These are phyloP conservation scores for Suhomyces bribrorum DNA, from an alignment of 1,139 yeast species.

Conservation along the genomic window DNA sequence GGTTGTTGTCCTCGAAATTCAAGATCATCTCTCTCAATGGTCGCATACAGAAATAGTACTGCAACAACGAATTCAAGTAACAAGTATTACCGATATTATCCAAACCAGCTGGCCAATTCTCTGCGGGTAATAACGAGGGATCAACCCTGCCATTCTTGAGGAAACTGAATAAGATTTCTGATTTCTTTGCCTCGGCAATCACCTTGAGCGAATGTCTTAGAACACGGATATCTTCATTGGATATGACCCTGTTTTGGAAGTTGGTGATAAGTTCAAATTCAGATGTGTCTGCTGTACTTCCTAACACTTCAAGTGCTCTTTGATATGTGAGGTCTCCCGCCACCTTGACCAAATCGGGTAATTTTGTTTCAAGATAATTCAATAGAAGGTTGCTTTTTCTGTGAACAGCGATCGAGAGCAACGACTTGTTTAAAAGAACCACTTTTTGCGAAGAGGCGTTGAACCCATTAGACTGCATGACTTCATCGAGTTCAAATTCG, in stretches of 20 bases:
- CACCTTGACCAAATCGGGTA: slow-evolving; percentile 34
- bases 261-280: slow-evolving; percentile 58
- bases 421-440: slow-evolving; percentile 31
- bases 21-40: slow-evolving; percentile 75
- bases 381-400: slow-evolving; percentile 45
- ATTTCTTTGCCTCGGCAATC: slow-evolving; percentile 50
- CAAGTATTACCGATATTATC: slow-evolving; percentile 96
- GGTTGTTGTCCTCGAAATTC: slow-evolving; percentile 43
- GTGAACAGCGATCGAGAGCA: slow-evolving; percentile 43
- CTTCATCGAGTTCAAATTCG: slow-evolving; percentile 62
- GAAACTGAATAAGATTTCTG: slow-evolving; percentile 54
- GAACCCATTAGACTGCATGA: slow-evolving; percentile 62
- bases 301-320: slow-evolving; percentile 47
- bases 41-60: slow-evolving; percentile 81
- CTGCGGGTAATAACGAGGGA: slow-evolving; percentile 59
- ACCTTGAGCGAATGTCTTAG: slow-evolving; percentile 53
- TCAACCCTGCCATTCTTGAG: slow-evolving; percentile 61
- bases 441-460: slow-evolving; percentile 44
- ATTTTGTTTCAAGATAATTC: slow-evolving; percentile 46
- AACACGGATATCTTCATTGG: slow-evolving; percentile 39
- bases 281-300: slow-evolving; percentile 43
- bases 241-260: slow-evolving; percentile 46
- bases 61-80: slow-evolving; percentile 84
- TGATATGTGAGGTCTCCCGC: slow-evolving; percentile 18
- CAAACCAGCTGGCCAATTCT: slow-evolving; percentile 85